A percentile compares a stretch with the other conserved stretches of the same genome.
phyloP scores from a whole-genome alignment of 169 alveolate species.

The Blepharisma undulans region DNA sequence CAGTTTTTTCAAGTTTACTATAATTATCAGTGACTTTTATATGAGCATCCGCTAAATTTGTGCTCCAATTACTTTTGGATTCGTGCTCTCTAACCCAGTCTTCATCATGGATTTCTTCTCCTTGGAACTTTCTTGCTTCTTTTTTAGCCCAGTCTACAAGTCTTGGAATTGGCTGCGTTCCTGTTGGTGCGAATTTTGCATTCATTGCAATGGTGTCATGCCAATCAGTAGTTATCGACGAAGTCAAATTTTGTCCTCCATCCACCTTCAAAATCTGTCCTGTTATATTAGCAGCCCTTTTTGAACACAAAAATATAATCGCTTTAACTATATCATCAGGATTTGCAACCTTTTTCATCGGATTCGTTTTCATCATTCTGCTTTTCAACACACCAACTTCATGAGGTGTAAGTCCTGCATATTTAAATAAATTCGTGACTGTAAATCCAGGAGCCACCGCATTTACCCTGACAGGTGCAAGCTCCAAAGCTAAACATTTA shows the following conservation, averaged over 20 bases:
- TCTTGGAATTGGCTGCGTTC: constrained; percentile 27
- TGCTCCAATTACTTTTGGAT: constrained; percentile 56
- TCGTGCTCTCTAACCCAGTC: constrained; percentile 32
- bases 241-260: constrained; percentile 75
- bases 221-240: constrained; percentile 67
- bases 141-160: not conserved
- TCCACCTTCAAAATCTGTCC: constrained; percentile 77
- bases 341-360: constrained; percentile 58
- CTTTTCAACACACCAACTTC: constrained; percentile 52
- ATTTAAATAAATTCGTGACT: constrained; percentile 64
- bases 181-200: not conserved
- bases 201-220: constrained; percentile 69
- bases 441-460: constrained; percentile 69
- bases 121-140: not conserved
- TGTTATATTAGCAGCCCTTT: constrained; percentile 62
- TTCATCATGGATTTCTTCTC: constrained; percentile 24
- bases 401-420: constrained; percentile 46
- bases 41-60: constrained; percentile 68
- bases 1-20: constrained; percentile 45
- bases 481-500: constrained; percentile 68
- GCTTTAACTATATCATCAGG: constrained; percentile 79
- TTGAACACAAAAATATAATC: constrained; percentile 68
- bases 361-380: constrained; percentile 62
- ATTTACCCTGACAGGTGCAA: constrained; percentile 76
- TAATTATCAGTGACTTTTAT: constrained; percentile 52